Evolutionary conservation across 306 rosid genomes (phyloP), one percentile per base, ranked within the genome.

Genomic region (Canavalia gladiata): DNA sequence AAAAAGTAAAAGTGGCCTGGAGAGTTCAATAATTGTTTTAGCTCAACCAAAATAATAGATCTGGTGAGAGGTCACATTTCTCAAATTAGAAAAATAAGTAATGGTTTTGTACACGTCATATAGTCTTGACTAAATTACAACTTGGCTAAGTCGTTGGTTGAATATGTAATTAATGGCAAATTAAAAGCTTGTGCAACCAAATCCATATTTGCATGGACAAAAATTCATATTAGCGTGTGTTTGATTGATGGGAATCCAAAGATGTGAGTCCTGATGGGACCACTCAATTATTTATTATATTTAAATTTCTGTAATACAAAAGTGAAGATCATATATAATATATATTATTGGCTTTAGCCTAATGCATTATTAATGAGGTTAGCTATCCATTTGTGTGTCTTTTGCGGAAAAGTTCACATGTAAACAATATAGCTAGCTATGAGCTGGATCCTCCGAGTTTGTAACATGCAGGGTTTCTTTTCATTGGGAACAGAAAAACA

Each of bases 391-490:
- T 11, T 75, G 59, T 86, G 79, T 74, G 82, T 83, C 85, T 83
- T 81, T 64, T 76, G 45, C 69, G 66, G 69, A 75, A 75, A 86
- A 72, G 77, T 31, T 83, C 83, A 56, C 85, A 50, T 71, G 78
- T 50, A 83, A 69, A 72, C 75, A 79, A 80, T 58, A 65, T 28
- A 52, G 35, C 43, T 28, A 52, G 35, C 43, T 28, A 79, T 85
- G 70, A 80, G 89, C 87, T 88, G 87, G 87, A 77, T 84, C 51
- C 84, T 68, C 68, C 45, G 10, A 13, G 30, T 52, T 13, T 71
- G 78, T 58, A 65, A 76, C 85, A 80, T 74, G 81, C 79, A 68
- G 7, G 58, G 74, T 35, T 66, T 79, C 76, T 85, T 66, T 64
- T 73, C 87, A 69, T 31, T 56, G 29, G 80, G 80, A 76, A 72